These are phyloP conservation scores for Phytopythium mirpurense DNA, from an alignment of 352 stramenopile species.

Conservation along the genomic window DNA sequence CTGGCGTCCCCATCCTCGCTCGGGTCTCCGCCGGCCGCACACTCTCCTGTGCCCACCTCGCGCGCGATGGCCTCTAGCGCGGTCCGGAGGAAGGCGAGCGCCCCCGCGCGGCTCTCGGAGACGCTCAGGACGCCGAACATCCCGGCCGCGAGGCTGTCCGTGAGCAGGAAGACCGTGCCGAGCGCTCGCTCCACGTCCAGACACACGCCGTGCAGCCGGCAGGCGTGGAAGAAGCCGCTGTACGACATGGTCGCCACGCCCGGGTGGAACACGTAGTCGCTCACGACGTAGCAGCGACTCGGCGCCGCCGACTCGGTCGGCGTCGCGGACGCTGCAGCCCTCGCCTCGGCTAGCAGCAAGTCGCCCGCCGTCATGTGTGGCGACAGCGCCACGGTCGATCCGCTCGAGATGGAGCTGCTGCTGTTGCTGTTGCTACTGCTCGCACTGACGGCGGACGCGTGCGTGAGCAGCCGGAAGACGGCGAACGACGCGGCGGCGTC, in stretches of 20 bases:
- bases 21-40: slow-evolving; percentile 12
- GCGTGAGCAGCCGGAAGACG: slow-evolving; percentile 61
- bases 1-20: slow-evolving; percentile 7
- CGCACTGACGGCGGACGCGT: slow-evolving; percentile 15
- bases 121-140: slow-evolving; percentile 71
- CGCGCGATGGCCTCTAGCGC: slow-evolving; percentile 72
- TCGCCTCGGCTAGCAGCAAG: slow-evolving; percentile 21
- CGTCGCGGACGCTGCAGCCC: not conserved
- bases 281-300: slow-evolving; percentile 54
- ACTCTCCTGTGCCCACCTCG: slow-evolving; percentile 43
- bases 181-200: slow-evolving; percentile 72
- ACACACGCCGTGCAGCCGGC: slow-evolving; percentile 81
- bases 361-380: slow-evolving; percentile 5
- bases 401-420: not conserved
- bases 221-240: slow-evolving; percentile 84
- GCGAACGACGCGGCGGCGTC: slow-evolving; percentile 70
- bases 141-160: slow-evolving; percentile 75
- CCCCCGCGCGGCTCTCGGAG: slow-evolving; percentile 39
- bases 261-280: slow-evolving; percentile 76
- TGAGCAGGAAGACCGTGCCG: slow-evolving; percentile 68
- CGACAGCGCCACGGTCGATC: not conserved
- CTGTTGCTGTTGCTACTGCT: slow-evolving; percentile 5
- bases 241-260: slow-evolving; percentile 78
- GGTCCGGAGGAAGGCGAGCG: slow-evolving; percentile 53
- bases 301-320: slow-evolving; percentile 11